Evolutionary conservation across 106 monocot species (phyloP).

Genomic region (Phalaenopsis aphrodite): DNA sequence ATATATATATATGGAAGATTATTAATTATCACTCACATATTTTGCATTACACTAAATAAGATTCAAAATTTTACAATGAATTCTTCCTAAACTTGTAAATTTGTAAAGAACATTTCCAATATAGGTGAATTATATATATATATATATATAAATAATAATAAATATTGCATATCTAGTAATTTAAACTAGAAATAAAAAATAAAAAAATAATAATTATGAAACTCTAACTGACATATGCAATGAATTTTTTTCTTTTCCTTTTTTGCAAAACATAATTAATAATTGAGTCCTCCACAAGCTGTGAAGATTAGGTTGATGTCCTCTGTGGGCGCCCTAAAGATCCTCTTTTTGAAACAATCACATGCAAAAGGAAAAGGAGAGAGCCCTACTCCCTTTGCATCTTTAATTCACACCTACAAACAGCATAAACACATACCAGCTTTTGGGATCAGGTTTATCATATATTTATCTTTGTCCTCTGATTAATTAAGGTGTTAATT

Average conservation of each 20-base stretch:
- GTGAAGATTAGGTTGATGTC: not conserved
- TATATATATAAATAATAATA: not conserved
- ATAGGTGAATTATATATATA: not conserved
- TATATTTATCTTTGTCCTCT: not conserved
- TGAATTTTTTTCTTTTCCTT: not conserved
- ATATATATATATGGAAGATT: no score
- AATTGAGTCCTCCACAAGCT: not conserved
- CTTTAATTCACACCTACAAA: not conserved
- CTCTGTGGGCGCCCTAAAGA: not conserved
- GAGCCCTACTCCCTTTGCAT: not conserved
- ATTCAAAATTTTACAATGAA: no score
- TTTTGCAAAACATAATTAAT: not conserved
- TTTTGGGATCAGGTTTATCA: not conserved
- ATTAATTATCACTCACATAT: no score
- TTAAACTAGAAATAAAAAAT: not conserved
- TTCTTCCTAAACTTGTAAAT: no score
- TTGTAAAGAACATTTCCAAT: not conserved
- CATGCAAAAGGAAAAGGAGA: not conserved
- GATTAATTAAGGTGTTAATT: no score
- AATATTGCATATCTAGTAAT: not conserved
- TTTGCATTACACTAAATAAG: no score
- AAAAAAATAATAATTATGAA: not conserved
- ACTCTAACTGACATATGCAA: not conserved
- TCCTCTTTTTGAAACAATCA: slow-evolving; percentile 6
- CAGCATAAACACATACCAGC: not conserved